phyloP scores from a whole-genome alignment of 75 land plant species.

The Selaginella moellendorffii region DNA sequence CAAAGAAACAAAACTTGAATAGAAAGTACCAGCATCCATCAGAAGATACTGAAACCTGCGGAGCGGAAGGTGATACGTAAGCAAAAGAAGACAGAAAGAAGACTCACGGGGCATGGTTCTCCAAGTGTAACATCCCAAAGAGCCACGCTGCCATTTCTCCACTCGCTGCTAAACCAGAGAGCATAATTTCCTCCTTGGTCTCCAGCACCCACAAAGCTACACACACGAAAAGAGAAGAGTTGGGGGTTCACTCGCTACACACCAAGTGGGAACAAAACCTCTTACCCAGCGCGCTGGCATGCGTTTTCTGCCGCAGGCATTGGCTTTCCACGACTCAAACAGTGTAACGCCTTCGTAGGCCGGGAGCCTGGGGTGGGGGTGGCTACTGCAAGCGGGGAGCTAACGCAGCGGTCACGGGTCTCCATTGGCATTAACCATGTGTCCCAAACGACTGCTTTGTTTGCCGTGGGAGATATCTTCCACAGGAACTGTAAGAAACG shows the following conservation, averaged over 20 bases:
- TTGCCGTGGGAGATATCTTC: constrained; percentile 33
- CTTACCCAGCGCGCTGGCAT: constrained; percentile 35
- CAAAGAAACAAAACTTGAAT: neutral
- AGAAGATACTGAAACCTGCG: constrained; percentile 35
- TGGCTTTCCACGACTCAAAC: constrained; percentile 33
- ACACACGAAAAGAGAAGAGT: neutral
- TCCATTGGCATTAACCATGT: constrained; percentile 34
- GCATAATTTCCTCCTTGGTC: constrained; percentile 48
- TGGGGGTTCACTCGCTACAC: neutral
- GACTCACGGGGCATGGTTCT: constrained; percentile 31
- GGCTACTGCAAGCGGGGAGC: constrained; percentile 15
- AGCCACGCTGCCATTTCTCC: constrained; percentile 39
- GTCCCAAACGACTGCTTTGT: constrained; percentile 35
- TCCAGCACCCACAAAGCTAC: constrained; percentile 36
- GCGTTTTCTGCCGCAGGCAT: constrained; percentile 40
- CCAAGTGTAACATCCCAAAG: constrained; percentile 40
- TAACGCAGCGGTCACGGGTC: constrained; percentile 15
- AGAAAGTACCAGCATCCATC: constrained; percentile 35
- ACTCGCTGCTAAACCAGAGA: constrained; percentile 32
- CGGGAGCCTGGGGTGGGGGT: constrained; percentile 1
- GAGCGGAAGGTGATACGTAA: neutral
- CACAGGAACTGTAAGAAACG: constrained; percentile 40
- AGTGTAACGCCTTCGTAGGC: constrained; percentile 21
- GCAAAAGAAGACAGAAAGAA: neutral
- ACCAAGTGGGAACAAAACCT: neutral